A percentile compares a stretch with the other conserved stretches of the same genome.
phyloP scores from a whole-genome alignment of 257 asterid genomes.

The Solanum ossicruentum region DNA sequence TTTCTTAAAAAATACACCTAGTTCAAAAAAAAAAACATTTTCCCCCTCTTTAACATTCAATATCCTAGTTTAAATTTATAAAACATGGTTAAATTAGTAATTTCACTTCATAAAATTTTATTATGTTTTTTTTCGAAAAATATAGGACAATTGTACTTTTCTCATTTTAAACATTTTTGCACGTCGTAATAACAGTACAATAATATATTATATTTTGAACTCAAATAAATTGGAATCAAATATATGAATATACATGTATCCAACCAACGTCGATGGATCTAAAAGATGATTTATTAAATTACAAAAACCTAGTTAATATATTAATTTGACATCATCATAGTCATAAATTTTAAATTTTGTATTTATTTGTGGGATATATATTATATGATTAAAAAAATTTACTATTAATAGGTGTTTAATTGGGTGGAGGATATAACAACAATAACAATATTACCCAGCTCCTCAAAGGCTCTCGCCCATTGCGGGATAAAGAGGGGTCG shows the following conservation, averaged over 20 bases:
- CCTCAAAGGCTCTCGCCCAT: too few species aligned
- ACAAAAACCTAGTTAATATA: not conserved
- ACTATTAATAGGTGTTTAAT: not conserved
- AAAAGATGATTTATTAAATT: not conserved
- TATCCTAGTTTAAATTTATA: not conserved
- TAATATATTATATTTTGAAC: not conserved
- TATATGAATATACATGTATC: not conserved
- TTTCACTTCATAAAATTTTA: not conserved
- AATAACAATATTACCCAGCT: too few species aligned
- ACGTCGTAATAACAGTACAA: not conserved
- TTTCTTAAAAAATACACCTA: not conserved
- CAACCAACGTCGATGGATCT: not conserved
- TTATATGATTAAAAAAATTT: not conserved
- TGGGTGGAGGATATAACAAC: not conserved
- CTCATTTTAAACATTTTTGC: not conserved
- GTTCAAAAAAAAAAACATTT: not conserved
- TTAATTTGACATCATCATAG: not conserved
- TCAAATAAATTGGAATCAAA: not conserved
- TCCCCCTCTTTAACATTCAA: not conserved
- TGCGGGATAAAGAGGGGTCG: too few species aligned
- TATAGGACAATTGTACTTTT: not conserved
- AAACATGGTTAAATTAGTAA: not conserved
- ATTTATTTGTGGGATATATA: too few species aligned
- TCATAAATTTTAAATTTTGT: not conserved
- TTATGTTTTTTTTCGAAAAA: too few species aligned